Evolutionary conservation across 768 basidiomycete genomes (phyloP).

Genomic region (Amanita jacksonii): DNA sequence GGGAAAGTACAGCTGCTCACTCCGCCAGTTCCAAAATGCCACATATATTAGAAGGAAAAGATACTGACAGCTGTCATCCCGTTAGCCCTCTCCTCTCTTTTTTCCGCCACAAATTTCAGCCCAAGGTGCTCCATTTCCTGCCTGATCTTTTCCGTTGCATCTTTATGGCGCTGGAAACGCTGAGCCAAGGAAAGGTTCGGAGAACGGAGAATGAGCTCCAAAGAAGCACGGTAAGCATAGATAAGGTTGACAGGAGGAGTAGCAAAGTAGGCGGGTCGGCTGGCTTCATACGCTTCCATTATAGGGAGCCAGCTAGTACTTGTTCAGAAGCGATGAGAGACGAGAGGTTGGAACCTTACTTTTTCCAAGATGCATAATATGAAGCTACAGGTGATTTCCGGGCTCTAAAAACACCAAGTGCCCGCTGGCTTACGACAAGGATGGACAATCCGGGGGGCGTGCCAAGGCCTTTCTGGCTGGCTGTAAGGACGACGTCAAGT

Average conservation of each 20-base stretch:
- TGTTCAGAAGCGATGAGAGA: too few relatives aligned
- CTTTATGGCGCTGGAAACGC: conserved; percentile 68
- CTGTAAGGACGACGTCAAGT: conserved; percentile 80
- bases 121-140: conserved; percentile 56
- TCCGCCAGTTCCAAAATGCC: conserved; percentile 1
- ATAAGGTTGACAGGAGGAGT: conserved; percentile 94
- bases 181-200: conserved; percentile 58
- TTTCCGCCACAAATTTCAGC: conserved; percentile 60
- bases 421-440: conserved; percentile 69
- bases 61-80: conserved; percentile 83
- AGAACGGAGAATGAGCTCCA: conserved; percentile 54
- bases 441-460: conserved; percentile 91
- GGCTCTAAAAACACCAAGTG: conserved; percentile 59
- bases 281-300: conserved; percentile 88
- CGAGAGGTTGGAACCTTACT: conserved; percentile 30
- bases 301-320: conserved; percentile 88
- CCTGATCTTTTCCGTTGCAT: conserved; percentile 62
- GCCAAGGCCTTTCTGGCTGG: conserved; percentile 88
- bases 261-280: conserved; percentile 82
- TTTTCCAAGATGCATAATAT: conserved; percentile 90
- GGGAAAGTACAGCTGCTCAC: conserved; percentile 66
- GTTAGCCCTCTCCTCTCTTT: conserved; percentile 63
- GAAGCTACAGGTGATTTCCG: conserved; percentile 57
- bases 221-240: conserved; percentile 81
- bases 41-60: background rate